Percentiles rank a stretch among this genome's conserved stretches.
Conservation (phyloP, 2,329 filamentous ascomycete species). For the Diaporthe citri region DNA sequence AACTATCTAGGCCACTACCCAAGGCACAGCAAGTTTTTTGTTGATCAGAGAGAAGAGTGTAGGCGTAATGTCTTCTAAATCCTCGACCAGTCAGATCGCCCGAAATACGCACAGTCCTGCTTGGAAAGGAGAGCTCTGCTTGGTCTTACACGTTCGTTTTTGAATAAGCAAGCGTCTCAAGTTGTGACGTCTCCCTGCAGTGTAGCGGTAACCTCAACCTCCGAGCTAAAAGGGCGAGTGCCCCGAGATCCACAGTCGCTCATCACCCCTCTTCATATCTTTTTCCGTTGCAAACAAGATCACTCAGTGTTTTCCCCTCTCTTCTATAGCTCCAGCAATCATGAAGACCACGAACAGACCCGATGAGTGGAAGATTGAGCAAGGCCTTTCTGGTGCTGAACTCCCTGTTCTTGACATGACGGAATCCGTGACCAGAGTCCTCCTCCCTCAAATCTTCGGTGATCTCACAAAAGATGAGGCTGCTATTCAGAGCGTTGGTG, state of each 20-base stretch:
- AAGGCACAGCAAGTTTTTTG: neutral
- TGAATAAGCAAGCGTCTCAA: neutral
- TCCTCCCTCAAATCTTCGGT: slow-evolving; percentile 2
- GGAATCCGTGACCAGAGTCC: neutral
- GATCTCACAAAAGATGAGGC: neutral
- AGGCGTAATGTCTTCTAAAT: no score
- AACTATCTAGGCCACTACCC: neutral
- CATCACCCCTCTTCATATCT: neutral
- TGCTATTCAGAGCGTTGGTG: neutral
- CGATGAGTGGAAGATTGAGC: slow-evolving; percentile 16
- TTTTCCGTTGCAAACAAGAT: no score
- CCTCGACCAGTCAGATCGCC: no score
- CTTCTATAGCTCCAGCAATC: neutral
- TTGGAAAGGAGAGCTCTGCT: neutral
- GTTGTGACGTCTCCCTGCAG: neutral
- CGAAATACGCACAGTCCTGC: no score
- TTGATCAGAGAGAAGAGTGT: neutral
- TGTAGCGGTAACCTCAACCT: neutral
- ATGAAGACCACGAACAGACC: slow-evolving; percentile 12
- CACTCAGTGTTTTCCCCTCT: neutral
- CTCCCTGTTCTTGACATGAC: slow-evolving; percentile 12
- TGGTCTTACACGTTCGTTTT: neutral
- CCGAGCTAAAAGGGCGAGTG: neutral
- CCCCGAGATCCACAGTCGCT: neutral
- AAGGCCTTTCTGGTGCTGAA: slow-evolving; percentile 9